Base-by-base conservation (phyloP, 1,139 yeast genomes). In the Meyerozyma smithsonii region DNA sequence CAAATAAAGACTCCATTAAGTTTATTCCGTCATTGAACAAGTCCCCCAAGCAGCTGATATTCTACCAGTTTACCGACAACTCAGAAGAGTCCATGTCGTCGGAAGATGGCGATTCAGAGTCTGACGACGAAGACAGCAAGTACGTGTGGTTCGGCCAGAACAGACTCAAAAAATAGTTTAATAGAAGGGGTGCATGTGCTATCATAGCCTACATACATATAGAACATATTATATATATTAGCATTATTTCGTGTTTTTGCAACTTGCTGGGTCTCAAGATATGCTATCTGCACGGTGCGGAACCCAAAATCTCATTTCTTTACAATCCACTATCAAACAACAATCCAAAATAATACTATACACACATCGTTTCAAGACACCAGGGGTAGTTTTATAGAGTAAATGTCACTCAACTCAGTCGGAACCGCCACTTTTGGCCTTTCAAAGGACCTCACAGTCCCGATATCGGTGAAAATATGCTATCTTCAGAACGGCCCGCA, bases 391-490 rank as follows among this genome's bases (percentile, higher is more conserved):
- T 23, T 23, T 23, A 11, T 6, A 23, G 6, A 23, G 25, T 23
- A 5, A 4, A 26, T 26, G 30, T n/a, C 30, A 10, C 17, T 26
- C 30, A 26, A 26, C 11, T 26, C 30, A 7, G 34, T 30, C 4
- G 34, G 21, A 20, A 34, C 26, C 10, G 72, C 77, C 33, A 77
- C 89, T 1, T 87, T 86, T 59, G 88, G 88, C 39, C 72, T 84
- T 8, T 83, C 95, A 2, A 81, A 82, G 49, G 95, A 88, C 54
- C 61, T 89, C 18, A 68, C 74, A 23, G 59, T 73, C 2, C 87
- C 87, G 0, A 54, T 70, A 12, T 47, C 55, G 8, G 50, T 70
- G 35, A 69, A 67, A 41, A 47, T 68, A 18, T 30, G 34, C 15
- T 30, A 16, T 17, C 34, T 30, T 17, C 34, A 30, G 2, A 32